Percentiles rank a stretch among this genome's conserved stretches.
These are phyloP conservation scores for Alternaria atra DNA, from an alignment of 2,329 filamentous ascomycete species.

Conservation along the genomic window DNA sequence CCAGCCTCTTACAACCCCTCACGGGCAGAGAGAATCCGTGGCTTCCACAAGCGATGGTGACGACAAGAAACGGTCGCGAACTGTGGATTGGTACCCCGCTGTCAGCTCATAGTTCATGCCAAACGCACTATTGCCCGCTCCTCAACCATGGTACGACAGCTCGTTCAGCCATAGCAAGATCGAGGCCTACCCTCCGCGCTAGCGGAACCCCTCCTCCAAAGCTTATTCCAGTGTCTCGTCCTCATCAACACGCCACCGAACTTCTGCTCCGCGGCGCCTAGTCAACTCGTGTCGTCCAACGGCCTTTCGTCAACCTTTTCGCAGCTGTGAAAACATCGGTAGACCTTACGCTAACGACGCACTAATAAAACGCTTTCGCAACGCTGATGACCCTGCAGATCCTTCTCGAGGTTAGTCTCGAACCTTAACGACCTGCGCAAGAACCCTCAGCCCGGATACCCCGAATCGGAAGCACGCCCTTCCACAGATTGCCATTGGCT, in stretches of 20 bases:
- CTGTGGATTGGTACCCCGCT: constrained; percentile 14
- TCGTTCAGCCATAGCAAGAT: constrained; percentile 1
- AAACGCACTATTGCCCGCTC: constrained; percentile 7
- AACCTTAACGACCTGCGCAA: constrained; percentile 13
- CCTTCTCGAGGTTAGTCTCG: not conserved
- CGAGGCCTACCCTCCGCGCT: not conserved
- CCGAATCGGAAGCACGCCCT: not conserved
- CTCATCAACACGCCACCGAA: not conserved
- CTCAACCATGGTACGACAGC: constrained; percentile 14
- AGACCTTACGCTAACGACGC: not conserved
- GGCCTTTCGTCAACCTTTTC: constrained; percentile 2
- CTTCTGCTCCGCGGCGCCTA: not conserved
- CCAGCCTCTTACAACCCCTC: not conserved
- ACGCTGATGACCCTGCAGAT: constrained; percentile 19
- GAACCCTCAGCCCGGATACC: not conserved
- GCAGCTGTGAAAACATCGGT: not conserved
- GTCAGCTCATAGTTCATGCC: constrained; percentile 18
- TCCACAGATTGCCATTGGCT: constrained; percentile 11
- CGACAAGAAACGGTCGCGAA: constrained; percentile 17
- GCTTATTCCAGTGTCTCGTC: constrained; percentile 2
- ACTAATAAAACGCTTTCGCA: constrained; percentile 5
- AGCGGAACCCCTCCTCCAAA: not conserved
- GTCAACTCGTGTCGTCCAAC: constrained; percentile 2
- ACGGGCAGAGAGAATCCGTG: not conserved
- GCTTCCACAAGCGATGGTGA: constrained; percentile 12